Percentiles rank a stretch among this genome's conserved stretches.
Evolutionary conservation across 495 filamentous ascomycete species (phyloP).

Genomic region (Daldinia decipiens): DNA sequence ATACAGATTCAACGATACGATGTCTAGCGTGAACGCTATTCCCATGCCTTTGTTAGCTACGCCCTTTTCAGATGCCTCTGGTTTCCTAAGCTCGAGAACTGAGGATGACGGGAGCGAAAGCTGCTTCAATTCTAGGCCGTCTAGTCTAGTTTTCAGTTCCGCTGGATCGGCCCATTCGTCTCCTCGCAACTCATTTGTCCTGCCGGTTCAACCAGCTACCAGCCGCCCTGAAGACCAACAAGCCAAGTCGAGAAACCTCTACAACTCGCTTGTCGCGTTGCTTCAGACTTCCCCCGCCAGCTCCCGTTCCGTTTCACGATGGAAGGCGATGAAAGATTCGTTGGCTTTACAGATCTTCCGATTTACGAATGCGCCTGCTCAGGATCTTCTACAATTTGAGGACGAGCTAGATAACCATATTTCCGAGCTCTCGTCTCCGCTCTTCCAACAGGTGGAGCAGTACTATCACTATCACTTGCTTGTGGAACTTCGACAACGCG

Average conservation of each 20-base stretch:
- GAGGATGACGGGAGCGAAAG: constrained; percentile 45
- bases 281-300: constrained; percentile 54
- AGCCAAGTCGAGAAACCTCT: constrained; percentile 50
- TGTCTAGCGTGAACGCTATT: constrained; percentile 27
- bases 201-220: constrained; percentile 46
- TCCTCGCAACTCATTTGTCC: constrained; percentile 54
- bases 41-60: constrained; percentile 37
- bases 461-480: constrained; percentile 55
- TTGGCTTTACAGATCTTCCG: constrained; percentile 65
- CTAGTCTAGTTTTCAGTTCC: constrained; percentile 58
- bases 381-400: constrained; percentile 58
- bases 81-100: constrained; percentile 36
- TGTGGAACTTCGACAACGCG: constrained; percentile 55
- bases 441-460: constrained; percentile 55
- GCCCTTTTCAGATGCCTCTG: constrained; percentile 43
- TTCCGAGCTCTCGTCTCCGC: constrained; percentile 46
- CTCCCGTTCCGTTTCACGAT: constrained; percentile 50
- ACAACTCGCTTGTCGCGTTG: constrained; percentile 57
- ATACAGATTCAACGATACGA: constrained; percentile 39
- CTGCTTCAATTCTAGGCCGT: constrained; percentile 53
- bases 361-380: constrained; percentile 56
- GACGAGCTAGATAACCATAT: constrained; percentile 51
- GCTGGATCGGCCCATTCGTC: constrained; percentile 56
- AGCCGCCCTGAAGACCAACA: constrained; percentile 50
- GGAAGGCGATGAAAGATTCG: constrained; percentile 55